These are phyloP conservation scores for Trichoderma asperelloides DNA, from an alignment of 495 filamentous ascomycete species.

Conservation along the genomic window DNA sequence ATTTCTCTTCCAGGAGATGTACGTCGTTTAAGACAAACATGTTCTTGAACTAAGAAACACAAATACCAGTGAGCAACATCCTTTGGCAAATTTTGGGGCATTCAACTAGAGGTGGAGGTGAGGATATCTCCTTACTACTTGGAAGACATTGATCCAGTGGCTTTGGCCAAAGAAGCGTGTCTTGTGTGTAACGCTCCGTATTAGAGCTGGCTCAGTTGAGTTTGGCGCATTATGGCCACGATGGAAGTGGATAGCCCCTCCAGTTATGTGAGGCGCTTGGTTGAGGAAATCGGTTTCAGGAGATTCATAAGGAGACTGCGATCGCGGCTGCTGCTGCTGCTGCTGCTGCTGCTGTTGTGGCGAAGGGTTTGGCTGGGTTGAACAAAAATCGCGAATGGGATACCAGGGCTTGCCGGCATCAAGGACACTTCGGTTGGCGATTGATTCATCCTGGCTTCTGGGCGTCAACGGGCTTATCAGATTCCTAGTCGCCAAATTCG, in stretches of 20 bases:
- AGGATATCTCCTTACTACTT: constrained; percentile 26
- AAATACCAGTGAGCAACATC: background rate
- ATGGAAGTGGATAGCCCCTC: background rate
- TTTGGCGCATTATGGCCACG: background rate
- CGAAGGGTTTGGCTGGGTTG: constrained; percentile 18
- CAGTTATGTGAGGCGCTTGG: background rate
- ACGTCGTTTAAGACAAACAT: background rate
- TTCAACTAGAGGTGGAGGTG: no score
- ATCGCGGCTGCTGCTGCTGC: background rate
- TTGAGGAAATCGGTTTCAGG: background rate
- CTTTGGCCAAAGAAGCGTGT: constrained; percentile 43
- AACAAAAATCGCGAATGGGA: background rate
- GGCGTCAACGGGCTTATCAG: background rate
- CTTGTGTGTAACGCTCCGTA: constrained; percentile 25
- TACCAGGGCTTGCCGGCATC: background rate
- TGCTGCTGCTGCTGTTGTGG: background rate
- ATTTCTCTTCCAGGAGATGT: constrained; percentile 26
- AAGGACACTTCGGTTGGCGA: background rate
- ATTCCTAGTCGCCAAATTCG: background rate
- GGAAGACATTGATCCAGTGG: constrained; percentile 44
- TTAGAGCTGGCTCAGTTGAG: background rate
- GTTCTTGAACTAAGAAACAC: background rate
- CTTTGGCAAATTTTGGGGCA: no score
- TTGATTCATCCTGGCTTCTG: background rate
- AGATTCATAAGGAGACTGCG: background rate